Evolutionary conservation across 2,329 filamentous ascomycete genomes (phyloP), one percentile per base, ranked within the genome.

Genomic region (Apiospora rasikravindrae): DNA sequence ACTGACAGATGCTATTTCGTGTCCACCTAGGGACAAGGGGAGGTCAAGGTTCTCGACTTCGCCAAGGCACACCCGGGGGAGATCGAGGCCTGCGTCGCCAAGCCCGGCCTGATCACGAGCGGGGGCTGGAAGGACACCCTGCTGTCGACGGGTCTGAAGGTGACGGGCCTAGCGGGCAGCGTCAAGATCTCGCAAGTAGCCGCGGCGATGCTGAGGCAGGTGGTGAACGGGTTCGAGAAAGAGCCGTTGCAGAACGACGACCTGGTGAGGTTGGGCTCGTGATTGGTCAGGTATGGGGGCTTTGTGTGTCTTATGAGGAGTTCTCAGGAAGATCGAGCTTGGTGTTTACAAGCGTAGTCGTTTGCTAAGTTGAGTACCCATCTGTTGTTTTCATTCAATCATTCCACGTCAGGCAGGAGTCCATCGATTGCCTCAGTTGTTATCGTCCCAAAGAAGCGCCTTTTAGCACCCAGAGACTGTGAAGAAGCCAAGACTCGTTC

Each of bases 191-290:
- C 14, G 66, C 40, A 68, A 19, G 40, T 44, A 14, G 66, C 66
- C 1, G 44, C 40, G 40, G 66, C 66, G 66, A 68, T 68, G 66
- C 66, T 68, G 40, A 45, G 66, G 66, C 66, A 68, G 66, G 66
- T 47, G n/a, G 66, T 68, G 14, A 6, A 19, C 8, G 66, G 66
- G 26, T 68, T 68, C 66, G 66, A 68, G 16, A 68, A 68, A 24
- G 66, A 68, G 40, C 40, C 44, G 19, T n/a, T 47, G 7, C 14
- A 68, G 44, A 68, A 68, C 7, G 66, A 68, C 14, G 66, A 68
- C 40, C 11, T 68, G 40, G 66, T 68, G 40, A 45, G 66, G 42
- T 13, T 68, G n/a, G 66, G 66, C 10, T 64, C 57, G 8, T 64
- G 33, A 24, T 64, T 11, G 26, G 3, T 24, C 22, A 10, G 7